These are phyloP conservation scores for Sherardia arvensis DNA, from an alignment of 257 asterid species.

Conservation along the genomic window DNA sequence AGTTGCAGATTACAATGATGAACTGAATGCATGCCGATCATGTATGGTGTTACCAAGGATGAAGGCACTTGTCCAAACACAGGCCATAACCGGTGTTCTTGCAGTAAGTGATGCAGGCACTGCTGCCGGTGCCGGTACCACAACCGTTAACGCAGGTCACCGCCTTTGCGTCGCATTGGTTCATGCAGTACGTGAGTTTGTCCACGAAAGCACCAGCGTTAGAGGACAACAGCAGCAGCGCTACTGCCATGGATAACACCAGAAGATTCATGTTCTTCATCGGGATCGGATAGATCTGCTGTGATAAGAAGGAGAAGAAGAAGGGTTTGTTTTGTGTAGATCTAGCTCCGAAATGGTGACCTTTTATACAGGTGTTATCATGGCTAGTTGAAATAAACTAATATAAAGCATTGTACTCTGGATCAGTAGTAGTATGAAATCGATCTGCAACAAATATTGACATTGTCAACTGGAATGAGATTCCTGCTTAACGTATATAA, in stretches of 20 bases:
- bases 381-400: no score
- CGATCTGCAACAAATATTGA: no score
- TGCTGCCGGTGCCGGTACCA: neutral
- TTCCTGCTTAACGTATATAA: no score
- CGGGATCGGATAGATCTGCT: no score
- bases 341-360: neutral
- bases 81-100: neutral
- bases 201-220: neutral
- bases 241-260: neutral
- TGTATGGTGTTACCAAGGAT: neutral
- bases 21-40: no score
- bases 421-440: no score
- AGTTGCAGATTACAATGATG: no score
- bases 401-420: no score
- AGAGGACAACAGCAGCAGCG: neutral
- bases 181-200: neutral
- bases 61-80: neutral
- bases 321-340: neutral
- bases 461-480: no score
- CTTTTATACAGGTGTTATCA: no score
- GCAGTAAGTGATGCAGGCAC: neutral
- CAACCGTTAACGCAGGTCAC: neutral
- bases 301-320: neutral
- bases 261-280: neutral
- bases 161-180: neutral